A percentile compares a stretch with the other conserved stretches of the same genome.
Evolutionary conservation across 768 basidiomycete species (phyloP).

Genomic region (Auricularia sp.): DNA sequence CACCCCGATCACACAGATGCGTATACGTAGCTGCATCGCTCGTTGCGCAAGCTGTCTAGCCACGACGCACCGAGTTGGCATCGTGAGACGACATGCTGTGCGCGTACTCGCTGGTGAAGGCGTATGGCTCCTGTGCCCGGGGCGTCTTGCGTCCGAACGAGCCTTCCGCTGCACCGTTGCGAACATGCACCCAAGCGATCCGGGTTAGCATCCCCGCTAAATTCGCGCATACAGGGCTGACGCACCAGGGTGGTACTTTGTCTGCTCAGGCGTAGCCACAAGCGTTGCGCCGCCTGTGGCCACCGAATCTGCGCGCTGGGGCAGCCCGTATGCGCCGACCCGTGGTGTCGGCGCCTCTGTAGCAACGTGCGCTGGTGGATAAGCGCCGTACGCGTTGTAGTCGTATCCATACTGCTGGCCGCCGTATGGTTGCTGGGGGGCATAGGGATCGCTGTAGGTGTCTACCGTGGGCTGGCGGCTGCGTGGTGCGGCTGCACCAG

Average conservation of each 20-base stretch:
- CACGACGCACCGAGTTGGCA: background rate
- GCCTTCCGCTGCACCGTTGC: slow-evolving; percentile 9
- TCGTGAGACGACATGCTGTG: background rate
- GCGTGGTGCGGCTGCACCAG: background rate
- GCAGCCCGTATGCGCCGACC: background rate
- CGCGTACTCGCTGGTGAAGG: background rate
- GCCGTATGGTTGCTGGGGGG: background rate
- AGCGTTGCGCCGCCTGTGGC: slow-evolving; percentile 11
- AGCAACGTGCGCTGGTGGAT: background rate
- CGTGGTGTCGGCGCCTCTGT: background rate
- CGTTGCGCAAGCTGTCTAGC: background rate
- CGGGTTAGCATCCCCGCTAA: background rate
- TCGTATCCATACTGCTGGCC: background rate
- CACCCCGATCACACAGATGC: too few relatives aligned
- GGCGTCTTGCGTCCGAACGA: slow-evolving; percentile 13
- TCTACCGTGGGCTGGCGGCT: background rate
- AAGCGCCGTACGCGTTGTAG: background rate
- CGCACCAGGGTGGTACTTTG: slow-evolving; percentile 40
- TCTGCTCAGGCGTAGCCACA: slow-evolving; percentile 25
- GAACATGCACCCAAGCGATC: background rate
- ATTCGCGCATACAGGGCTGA: slow-evolving; percentile 11
- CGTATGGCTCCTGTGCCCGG: slow-evolving; percentile 1
- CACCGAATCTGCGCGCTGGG: background rate
- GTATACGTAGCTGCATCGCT: background rate
- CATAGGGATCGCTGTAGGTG: background rate